Percentiles rank a stretch among this genome's conserved stretches.
Conservation (phyloP, 2,329 filamentous ascomycete genomes). For the Fusarium algeriense region DNA sequence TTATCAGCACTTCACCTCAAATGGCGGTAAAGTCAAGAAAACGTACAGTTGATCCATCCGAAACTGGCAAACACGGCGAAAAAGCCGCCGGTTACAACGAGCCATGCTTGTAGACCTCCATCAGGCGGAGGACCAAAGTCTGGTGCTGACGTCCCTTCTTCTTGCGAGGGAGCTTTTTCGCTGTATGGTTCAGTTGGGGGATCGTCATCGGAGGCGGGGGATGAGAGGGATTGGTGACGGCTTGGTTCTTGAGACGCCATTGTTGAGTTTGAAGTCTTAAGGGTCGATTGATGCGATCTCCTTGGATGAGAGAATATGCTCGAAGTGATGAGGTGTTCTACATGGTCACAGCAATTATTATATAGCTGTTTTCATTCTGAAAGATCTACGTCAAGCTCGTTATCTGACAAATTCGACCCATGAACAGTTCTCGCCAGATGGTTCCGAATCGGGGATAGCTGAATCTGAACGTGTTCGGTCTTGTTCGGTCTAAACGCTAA, state of each 20-base stretch:
- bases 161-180: background rate
- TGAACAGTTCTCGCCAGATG: slow-evolving; percentile 4
- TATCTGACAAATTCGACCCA: slow-evolving; percentile 25
- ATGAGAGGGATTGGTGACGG: background rate
- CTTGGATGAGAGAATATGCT: accelerated
- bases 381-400: background rate
- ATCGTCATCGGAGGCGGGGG: background rate
- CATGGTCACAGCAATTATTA: background rate
- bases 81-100: slow-evolving; percentile 4
- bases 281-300: accelerated
- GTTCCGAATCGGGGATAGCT: background rate
- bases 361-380: background rate
- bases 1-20: background rate
- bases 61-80: slow-evolving; percentile 18
- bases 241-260: background rate
- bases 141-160: background rate
- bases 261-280: accelerated
- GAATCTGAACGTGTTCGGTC: background rate
- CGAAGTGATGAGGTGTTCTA: accelerated
- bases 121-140: slow-evolving; percentile 10
- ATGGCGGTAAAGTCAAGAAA: accelerated
- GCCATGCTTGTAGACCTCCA: slow-evolving; percentile 13
- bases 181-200: background rate
- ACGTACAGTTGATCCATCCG: slow-evolving; percentile 19
- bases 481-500: no score